Base-by-base conservation (phyloP, 257 asterid genomes). In the Mitragyna speciosa region DNA sequence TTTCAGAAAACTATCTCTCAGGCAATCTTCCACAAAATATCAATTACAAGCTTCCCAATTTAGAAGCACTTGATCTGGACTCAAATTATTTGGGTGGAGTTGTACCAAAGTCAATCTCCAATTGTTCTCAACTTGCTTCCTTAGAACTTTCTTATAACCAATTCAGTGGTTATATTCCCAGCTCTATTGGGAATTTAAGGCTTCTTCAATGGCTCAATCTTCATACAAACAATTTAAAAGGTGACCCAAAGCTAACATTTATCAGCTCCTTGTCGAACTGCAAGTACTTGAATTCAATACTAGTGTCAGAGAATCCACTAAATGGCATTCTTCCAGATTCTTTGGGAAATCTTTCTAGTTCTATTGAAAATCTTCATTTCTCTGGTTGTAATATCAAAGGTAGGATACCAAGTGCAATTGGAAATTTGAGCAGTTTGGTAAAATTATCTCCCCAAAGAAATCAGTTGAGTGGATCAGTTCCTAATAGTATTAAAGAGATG, bases 121-220 rank as follows among this genome's bases (percentile, higher is more conserved):
- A 85, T 74, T 72, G 82, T 24, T 80, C 88, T 24, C 36, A 65
- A 36, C 86, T 87, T 45, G 0, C 5, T 0, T 5, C 14, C 7
- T 1, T 87, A 22, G 68, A 67, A 26, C 78, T 87, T 22, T 0
- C 56, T 12, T 0, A 0, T 12, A 87, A 87, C 78, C 49, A 72
- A 41, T 82, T 88, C 7, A 49, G 70, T 0, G 88, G 90, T 39
- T 20, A 9, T 2, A 77, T 88, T 79, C 91, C 90, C 5, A 63
- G 51, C 43, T 82, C 87, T 3, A 73, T 88, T 48, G 91, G 86
- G 47, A 66, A 84, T 26, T 70, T 86, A 33, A 75, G 56, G n/a
- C 66, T 72, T n/a, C 81, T 88, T 2, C 67, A 77, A 22, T 7
- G 15, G 7, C 72, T 88, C 2, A 39, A 65, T 67, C 33, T 88